These are phyloP conservation scores for Rhodomyrtus tomentosa DNA, from an alignment of 345 rosid species.

Conservation along the genomic window DNA sequence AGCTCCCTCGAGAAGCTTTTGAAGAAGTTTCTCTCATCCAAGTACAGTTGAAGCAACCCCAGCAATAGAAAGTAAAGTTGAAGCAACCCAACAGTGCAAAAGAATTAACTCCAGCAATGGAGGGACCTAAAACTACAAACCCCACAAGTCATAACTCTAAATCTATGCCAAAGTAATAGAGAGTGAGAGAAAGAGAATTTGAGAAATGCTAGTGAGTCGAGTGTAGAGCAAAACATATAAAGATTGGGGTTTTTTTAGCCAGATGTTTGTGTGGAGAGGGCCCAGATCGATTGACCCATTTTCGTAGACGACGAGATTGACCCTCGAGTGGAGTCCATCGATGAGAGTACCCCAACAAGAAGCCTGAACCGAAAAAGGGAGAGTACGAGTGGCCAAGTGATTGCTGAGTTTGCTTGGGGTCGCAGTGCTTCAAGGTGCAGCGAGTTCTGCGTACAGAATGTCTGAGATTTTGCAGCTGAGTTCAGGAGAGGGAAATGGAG, in stretches of 20 bases:
- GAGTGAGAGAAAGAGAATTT: neutral
- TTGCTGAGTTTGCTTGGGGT: constrained; percentile 7
- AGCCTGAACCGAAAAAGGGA: constrained; percentile 59
- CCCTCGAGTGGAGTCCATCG: constrained; percentile 79
- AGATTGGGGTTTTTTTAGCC: constrained; percentile 19
- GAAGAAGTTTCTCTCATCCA: constrained; percentile 39
- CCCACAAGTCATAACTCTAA: neutral
- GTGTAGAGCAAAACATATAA: neutral
- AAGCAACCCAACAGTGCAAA: constrained; percentile 55
- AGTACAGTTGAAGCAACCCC: constrained; percentile 54
- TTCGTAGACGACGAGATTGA: constrained; percentile 63
- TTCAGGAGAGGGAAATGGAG: neutral
- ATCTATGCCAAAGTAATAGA: neutral
- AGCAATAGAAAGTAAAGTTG: constrained; percentile 56
- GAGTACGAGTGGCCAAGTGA: constrained; percentile 37
- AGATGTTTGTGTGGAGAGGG: constrained; percentile 60
- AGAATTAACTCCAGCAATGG: constrained; percentile 65
- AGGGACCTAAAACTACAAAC: constrained; percentile 39
- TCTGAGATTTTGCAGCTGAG: neutral
- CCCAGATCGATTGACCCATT: constrained; percentile 61
- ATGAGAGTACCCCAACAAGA: constrained; percentile 56
- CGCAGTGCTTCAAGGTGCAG: constrained; percentile 11
- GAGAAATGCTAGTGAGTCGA: neutral
- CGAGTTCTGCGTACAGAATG: neutral
- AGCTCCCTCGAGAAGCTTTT: constrained; percentile 26